Percentiles rank a stretch among this genome's conserved stretches.
These are phyloP conservation scores for Kwoniella dendrophila DNA, from an alignment of 768 basidiomycete species.

Conservation along the genomic window DNA sequence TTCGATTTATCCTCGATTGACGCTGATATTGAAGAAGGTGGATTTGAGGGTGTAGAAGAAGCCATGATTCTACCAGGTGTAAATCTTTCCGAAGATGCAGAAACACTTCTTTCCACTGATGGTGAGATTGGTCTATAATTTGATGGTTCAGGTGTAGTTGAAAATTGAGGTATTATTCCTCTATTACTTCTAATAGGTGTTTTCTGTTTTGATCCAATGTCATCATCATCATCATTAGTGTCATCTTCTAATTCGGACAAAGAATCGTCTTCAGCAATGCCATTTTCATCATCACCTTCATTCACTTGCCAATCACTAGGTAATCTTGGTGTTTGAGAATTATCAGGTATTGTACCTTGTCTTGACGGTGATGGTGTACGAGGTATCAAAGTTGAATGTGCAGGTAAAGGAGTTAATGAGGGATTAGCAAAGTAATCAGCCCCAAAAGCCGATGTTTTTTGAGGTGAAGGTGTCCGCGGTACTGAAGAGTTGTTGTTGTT, in stretches of 20 bases:
- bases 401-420: constrained; percentile 4
- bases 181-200: constrained; percentile 2
- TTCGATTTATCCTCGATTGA: neutral
- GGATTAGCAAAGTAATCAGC: constrained; percentile 17
- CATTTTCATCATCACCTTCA: neutral
- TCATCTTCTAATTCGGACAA: neutral
- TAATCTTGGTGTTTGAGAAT: constrained; percentile 32
- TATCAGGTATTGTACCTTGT: constrained; percentile 37
- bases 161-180: constrained; percentile 32
- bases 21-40: neutral
- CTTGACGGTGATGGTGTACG: constrained; percentile 43
- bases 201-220: neutral
- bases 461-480: constrained; percentile 39
- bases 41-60: neutral
- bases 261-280: neutral
- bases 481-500: neutral
- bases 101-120: constrained; percentile 28
- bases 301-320: constrained; percentile 12
- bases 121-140: constrained; percentile 28
- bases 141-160: constrained; percentile 41
- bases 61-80: constrained; percentile 31
- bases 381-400: constrained; percentile 13
- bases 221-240: neutral
- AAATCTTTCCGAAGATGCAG: constrained; percentile 19
- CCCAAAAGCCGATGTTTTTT: constrained; percentile 15